Percentiles rank a stretch among this genome's conserved stretches.
phyloP scores from a whole-genome alignment of 129 eudicot species.

The Artemisia tridentata region DNA sequence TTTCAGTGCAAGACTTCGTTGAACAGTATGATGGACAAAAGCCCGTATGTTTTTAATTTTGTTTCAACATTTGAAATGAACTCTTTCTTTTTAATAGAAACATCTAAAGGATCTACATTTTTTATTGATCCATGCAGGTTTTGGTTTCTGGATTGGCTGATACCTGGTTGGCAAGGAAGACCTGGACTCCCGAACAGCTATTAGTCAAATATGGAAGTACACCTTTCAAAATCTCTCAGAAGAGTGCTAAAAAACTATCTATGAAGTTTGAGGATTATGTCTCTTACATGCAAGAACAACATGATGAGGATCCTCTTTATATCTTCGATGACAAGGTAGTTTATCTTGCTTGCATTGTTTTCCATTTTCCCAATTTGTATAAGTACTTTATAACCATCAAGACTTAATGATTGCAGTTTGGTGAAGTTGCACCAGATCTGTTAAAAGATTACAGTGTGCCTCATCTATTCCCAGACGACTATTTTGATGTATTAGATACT shows the following conservation, averaged over 20 bases:
- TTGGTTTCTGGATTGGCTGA: constrained; percentile 79
- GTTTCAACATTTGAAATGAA: constrained; percentile 4
- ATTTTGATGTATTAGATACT: constrained; percentile 70
- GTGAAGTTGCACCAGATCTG: constrained; percentile 82
- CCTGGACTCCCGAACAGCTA: constrained; percentile 81
- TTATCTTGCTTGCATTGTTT: constrained; percentile 8
- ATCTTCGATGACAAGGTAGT: constrained; percentile 84
- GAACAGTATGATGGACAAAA: constrained; percentile 62
- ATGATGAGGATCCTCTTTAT: constrained; percentile 97
- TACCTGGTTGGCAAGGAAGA: constrained; percentile 73
- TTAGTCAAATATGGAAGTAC: constrained; percentile 56
- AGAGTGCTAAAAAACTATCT: constrained; percentile 58
- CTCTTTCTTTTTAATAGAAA: not conserved
- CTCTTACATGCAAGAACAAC: constrained; percentile 77
- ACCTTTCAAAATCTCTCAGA: constrained; percentile 78
- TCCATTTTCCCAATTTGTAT: constrained; percentile 4
- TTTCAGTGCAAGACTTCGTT: constrained; percentile 60
- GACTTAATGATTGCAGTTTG: constrained; percentile 62
- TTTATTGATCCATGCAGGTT: constrained; percentile 42
- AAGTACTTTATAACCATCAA: constrained; percentile 4
- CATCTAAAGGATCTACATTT: not conserved
- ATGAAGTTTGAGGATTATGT: constrained; percentile 80
- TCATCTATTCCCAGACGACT: constrained; percentile 78
- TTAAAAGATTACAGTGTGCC: constrained; percentile 88
- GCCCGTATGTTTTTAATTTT: constrained; percentile 48